These are phyloP conservation scores for Hemisphaericaspora xylofermentans DNA, from an alignment of 1,139 yeast species.

Conservation along the genomic window DNA sequence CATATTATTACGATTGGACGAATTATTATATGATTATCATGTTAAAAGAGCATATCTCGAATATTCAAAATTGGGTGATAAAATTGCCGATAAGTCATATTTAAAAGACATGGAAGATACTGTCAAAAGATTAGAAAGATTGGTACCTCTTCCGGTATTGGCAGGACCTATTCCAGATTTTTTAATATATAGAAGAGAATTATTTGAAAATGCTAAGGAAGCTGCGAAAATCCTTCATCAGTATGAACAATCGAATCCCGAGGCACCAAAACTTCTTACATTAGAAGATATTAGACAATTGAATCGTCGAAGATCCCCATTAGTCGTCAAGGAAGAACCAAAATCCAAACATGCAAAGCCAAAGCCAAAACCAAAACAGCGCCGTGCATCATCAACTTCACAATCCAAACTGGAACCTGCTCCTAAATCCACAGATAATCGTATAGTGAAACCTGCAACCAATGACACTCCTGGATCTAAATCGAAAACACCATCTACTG, in stretches of 20 bases:
- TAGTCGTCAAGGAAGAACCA: not conserved
- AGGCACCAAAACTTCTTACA: slow-evolving; percentile 1
- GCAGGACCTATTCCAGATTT: slow-evolving; percentile 21
- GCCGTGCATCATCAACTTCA: not conserved
- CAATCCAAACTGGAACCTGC: not conserved
- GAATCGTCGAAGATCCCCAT: not conserved
- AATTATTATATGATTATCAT: slow-evolving; percentile 23
- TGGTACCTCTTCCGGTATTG: slow-evolving; percentile 24
- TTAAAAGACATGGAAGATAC: slow-evolving; percentile 14
- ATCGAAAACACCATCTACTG: no score
- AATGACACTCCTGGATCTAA: not conserved
- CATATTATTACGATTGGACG: slow-evolving; percentile 24
- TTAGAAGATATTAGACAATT: not conserved
- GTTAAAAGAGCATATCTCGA: slow-evolving; percentile 19
- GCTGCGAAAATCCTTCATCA: slow-evolving; percentile 26
- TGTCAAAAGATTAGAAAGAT: slow-evolving; percentile 19
- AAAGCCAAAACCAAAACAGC: not conserved
- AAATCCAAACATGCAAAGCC: not conserved
- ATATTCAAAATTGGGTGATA: slow-evolving; percentile 6
- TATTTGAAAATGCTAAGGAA: slow-evolving; percentile 31
- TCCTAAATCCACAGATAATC: not conserved
- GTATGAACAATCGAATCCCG: slow-evolving; percentile 4
- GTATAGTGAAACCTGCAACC: not conserved
- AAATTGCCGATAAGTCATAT: slow-evolving; percentile 9
- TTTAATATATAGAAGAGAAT: slow-evolving; percentile 28